phyloP scores from a whole-genome alignment of 345 rosid genomes.

The Pistacia atlantica region DNA sequence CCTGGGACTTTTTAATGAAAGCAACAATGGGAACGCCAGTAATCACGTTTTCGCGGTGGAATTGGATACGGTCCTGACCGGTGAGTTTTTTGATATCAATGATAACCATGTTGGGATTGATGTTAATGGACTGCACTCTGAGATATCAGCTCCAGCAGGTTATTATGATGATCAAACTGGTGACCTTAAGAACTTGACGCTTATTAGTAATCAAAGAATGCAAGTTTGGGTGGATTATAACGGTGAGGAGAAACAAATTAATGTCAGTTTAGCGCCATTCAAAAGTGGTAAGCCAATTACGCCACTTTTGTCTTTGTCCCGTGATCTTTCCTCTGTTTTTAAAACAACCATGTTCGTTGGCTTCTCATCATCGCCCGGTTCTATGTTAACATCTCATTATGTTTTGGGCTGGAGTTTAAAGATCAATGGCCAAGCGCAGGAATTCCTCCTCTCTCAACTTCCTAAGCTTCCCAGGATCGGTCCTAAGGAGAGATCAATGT shows the following conservation, averaged over 20 bases:
- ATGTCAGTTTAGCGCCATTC: constrained; percentile 44
- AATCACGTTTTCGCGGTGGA: constrained; percentile 61
- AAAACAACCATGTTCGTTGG: constrained; percentile 54
- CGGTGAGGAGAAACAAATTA: constrained; percentile 26
- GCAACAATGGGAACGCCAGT: constrained; percentile 35
- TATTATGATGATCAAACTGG: constrained; percentile 30
- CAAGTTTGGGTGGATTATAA: constrained; percentile 57
- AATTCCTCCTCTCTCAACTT: constrained; percentile 48
- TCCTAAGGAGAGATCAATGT: constrained; percentile 32
- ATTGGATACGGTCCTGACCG: constrained; percentile 46
- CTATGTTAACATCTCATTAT: constrained; percentile 43
- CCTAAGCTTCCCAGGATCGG: constrained; percentile 58
- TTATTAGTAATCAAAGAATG: constrained; percentile 37
- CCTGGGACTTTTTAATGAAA: constrained; percentile 50
- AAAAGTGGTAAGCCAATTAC: constrained; percentile 34
- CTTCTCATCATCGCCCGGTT: constrained; percentile 67
- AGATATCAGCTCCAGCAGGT: constrained; percentile 34
- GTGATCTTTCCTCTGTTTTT: constrained; percentile 49
- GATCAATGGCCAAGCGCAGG: constrained; percentile 43
- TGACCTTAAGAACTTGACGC: constrained; percentile 24
- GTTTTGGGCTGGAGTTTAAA: constrained; percentile 74
- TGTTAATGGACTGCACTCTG: constrained; percentile 46
- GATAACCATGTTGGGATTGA: constrained; percentile 71
- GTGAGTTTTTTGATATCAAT: constrained; percentile 41
- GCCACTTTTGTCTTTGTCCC: constrained; percentile 45